A percentile compares a stretch with the other conserved stretches of the same genome.
These are phyloP conservation scores for Acer saccharum DNA, from an alignment of 345 rosid genomes.

Conservation along the genomic window DNA sequence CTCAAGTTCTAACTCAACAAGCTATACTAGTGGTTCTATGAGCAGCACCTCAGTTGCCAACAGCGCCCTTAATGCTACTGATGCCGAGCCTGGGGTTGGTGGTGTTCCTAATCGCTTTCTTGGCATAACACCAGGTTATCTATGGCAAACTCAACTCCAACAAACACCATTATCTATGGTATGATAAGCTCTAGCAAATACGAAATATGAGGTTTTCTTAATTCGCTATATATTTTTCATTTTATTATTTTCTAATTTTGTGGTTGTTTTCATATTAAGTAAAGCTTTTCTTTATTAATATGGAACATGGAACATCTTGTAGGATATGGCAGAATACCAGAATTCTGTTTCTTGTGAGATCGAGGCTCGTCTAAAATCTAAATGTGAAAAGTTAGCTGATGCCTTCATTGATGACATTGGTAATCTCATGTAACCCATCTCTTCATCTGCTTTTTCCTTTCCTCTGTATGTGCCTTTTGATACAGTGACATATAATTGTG, in stretches of 20 bases:
- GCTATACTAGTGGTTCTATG: constrained; percentile 55
- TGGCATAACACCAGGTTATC: constrained; percentile 84
- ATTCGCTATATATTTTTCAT: neutral
- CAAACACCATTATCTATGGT: constrained; percentile 66
- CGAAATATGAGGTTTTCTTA: neutral
- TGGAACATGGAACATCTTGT: constrained; percentile 12
- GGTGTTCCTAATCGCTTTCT: constrained; percentile 94
- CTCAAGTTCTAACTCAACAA: constrained; percentile 71
- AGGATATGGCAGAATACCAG: constrained; percentile 92
- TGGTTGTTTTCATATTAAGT: neutral
- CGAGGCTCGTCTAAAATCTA: constrained; percentile 74
- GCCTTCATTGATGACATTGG: constrained; percentile 91
- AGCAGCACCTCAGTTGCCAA: constrained; percentile 46
- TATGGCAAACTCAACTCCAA: constrained; percentile 89
- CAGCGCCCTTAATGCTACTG: constrained; percentile 45
- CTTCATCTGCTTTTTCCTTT: neutral
- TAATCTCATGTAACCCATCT: constrained; percentile 24
- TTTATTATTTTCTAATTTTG: neutral
- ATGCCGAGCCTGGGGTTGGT: constrained; percentile 78
- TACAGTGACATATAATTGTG: neutral
- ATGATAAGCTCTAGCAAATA: constrained; percentile 8
- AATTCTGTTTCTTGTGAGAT: constrained; percentile 81
- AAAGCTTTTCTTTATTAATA: neutral
- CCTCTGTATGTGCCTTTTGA: constrained; percentile 16
- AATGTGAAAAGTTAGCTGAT: constrained; percentile 87